Conservation (phyloP, 1,139 yeast genomes). For the Blastobotrys raffinosifermentans region DNA sequence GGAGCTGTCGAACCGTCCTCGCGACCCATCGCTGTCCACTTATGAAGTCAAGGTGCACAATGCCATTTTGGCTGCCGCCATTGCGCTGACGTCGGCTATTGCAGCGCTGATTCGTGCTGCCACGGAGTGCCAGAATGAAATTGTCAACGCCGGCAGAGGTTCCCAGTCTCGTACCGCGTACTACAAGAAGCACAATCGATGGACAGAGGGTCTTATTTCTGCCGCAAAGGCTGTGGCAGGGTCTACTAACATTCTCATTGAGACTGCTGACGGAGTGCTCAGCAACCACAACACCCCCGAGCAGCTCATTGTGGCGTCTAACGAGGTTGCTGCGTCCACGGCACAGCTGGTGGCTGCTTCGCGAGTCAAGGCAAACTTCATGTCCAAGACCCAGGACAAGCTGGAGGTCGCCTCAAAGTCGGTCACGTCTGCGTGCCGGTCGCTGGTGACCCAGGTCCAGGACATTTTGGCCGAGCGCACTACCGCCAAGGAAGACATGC, state of each 20-base stretch:
- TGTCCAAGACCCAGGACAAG: slow-evolving; percentile 70
- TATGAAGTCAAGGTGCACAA: slow-evolving; percentile 69
- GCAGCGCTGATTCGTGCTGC: slow-evolving; percentile 69
- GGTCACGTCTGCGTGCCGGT: slow-evolving; percentile 70
- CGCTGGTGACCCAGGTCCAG: slow-evolving; percentile 66
- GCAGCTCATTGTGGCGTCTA: slow-evolving; percentile 82
- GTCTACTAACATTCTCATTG: slow-evolving; percentile 72
- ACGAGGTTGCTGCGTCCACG: slow-evolving; percentile 89
- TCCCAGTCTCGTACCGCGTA: slow-evolving; percentile 64
- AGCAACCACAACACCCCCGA: slow-evolving; percentile 62
- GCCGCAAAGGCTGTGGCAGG: slow-evolving; percentile 89
- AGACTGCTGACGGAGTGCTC: slow-evolving; percentile 82
- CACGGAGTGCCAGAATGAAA: slow-evolving; percentile 76
- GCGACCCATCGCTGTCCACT: slow-evolving; percentile 50
- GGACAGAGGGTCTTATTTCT: slow-evolving; percentile 92
- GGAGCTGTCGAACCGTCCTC: slow-evolving; percentile 43
- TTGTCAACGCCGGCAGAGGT: slow-evolving; percentile 69
- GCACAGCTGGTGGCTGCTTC: slow-evolving; percentile 93
- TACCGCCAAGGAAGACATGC: slow-evolving; percentile 36
- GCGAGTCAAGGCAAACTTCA: slow-evolving; percentile 73
- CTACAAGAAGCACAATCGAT: slow-evolving; percentile 80
- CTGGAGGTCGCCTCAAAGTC: slow-evolving; percentile 64
- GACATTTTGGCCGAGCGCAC: slow-evolving; percentile 42
- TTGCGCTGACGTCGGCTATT: slow-evolving; percentile 76
- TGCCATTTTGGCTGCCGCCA: slow-evolving; percentile 71